Percentiles rank a stretch among this genome's conserved stretches.
These are phyloP conservation scores for Filobasidium floriforme DNA, from an alignment of 768 basidiomycete species.

Conservation along the genomic window DNA sequence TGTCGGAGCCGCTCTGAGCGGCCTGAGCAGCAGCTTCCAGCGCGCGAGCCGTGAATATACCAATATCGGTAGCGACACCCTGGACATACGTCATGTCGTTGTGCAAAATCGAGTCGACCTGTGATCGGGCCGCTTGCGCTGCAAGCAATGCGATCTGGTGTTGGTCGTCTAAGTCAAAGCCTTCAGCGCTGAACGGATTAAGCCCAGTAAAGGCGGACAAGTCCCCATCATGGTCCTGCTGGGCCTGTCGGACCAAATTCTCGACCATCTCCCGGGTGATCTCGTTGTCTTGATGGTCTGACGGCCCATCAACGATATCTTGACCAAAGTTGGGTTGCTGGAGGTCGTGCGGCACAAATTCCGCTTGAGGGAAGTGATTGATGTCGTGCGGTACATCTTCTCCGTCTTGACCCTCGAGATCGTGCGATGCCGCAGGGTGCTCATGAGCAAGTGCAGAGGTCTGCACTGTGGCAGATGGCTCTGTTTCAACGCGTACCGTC, in stretches of 20 bases:
- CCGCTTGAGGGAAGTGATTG: conserved; percentile 7
- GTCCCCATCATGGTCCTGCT: conserved; percentile 4
- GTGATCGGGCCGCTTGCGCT: conserved; percentile 14
- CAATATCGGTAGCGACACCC: conserved; percentile 17
- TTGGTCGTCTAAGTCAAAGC: conserved; percentile 14
- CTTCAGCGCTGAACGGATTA: conserved; percentile 12
- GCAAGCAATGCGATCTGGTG: conserved; percentile 12
- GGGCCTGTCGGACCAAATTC: conserved; percentile 2
- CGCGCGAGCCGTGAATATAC: conserved; percentile 16
- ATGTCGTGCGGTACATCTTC: background rate
- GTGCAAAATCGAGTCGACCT: conserved; percentile 5
- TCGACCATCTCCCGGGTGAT: conserved; percentile 7
- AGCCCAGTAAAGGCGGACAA: conserved; percentile 11
- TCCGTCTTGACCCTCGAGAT: background rate
- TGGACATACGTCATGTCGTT: conserved; percentile 11
- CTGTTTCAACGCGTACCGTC: too few species aligned
- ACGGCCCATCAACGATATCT: background rate
- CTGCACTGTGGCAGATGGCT: too few species aligned
- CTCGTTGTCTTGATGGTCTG: background rate
- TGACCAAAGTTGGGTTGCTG: conserved; percentile 6
- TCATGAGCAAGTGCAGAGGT: background rate
- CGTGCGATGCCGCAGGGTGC: background rate
- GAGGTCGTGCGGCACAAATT: background rate
- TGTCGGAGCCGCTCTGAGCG: conserved; percentile 10
- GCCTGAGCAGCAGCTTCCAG: conserved; percentile 14